Conservation (phyloP, 192 early-diverging fungal species). For the Geosiphon pyriformis region DNA sequence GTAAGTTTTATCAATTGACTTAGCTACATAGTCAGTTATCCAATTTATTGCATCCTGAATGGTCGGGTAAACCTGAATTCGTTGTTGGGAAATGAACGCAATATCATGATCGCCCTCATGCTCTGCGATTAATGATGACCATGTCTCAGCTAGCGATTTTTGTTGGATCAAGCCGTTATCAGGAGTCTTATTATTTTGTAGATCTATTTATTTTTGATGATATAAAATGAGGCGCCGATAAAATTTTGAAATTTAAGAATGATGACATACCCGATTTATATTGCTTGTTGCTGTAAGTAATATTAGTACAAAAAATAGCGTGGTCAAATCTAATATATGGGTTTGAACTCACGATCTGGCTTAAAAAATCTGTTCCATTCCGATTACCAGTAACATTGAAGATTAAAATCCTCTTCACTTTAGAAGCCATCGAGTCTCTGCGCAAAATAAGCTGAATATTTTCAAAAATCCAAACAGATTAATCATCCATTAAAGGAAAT, state of each 20-base stretch:
- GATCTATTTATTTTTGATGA: conserved; percentile 43
- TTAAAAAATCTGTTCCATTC: conserved; percentile 57
- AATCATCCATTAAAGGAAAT: not conserved
- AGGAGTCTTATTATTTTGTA: conserved; percentile 63
- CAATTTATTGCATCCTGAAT: conserved; percentile 65
- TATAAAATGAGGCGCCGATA: too few species aligned
- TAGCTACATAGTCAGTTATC: conserved; percentile 34
- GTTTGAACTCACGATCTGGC: conserved; percentile 49
- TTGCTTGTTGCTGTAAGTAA: conserved; percentile 40
- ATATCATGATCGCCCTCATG: not conserved
- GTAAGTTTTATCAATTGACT: conserved; percentile 18
- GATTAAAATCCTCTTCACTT: conserved; percentile 56
- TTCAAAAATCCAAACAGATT: not conserved
- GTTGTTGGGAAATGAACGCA: conserved; percentile 8
- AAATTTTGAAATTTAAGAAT: not conserved
- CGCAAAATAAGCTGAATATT: conserved; percentile 34
- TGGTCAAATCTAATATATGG: conserved; percentile 45
- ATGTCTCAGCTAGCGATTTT: conserved; percentile 51
- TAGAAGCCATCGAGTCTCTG: conserved; percentile 25
- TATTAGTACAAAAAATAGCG: conserved; percentile 80
- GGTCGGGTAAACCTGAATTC: conserved; percentile 41
- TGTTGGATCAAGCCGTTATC: conserved; percentile 60
- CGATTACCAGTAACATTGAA: conserved; percentile 87
- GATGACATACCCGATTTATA: conserved; percentile 26
- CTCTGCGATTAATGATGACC: conserved; percentile 40